Evolutionary conservation across 805 yeast genomes (phyloP), one percentile per base, ranked within the genome.

Genomic region (Nakazawaea laoshanensis): DNA sequence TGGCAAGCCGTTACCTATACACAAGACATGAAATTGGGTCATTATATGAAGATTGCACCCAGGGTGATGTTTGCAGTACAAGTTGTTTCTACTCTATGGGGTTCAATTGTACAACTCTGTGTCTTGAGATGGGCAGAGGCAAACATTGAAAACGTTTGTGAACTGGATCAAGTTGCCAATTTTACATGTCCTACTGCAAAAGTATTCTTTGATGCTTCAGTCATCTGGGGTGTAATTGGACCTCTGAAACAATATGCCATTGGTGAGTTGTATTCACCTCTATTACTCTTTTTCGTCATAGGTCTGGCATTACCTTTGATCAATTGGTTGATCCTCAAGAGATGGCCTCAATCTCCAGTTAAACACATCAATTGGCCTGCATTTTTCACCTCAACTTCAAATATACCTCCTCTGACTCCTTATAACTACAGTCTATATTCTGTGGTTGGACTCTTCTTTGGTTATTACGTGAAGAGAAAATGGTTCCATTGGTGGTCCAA

Each of bases 401-500:
- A 65, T 43, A 72, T 78, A 44, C 88, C 89, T 11, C 88, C 89
- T 26, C 79, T 83, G 24, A 76, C 86, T 4, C 75, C 82, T 19
- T 77, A 76, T 51, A 77, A 75, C 50, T 77, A 75, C 52, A 65
- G 70, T 20, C 53, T 73, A 6, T 77, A 68, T 57, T 67, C 75
- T 40, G 49, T 61, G 22, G 61, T 71, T 25, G 80, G 83, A 4
- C 65, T 64, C 41, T 32, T 63, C 4, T 79, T 78, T 57, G 74
- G 74, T 58, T 74, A 65, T 53, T 61, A 62, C 45, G 55, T 79
- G 37, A 74, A 73, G 39, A 62, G 70, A 31, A 59, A 62, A 38
- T 76, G 71, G 55, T 58, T 70, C 30, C 56, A 64, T 29, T 80
- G 87, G 88, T 80, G 88, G 87, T 76, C 77, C 25, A 79, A 77